These are phyloP conservation scores for Teratosphaeria viscida DNA, from an alignment of 2,329 filamentous ascomycete species.

Conservation along the genomic window DNA sequence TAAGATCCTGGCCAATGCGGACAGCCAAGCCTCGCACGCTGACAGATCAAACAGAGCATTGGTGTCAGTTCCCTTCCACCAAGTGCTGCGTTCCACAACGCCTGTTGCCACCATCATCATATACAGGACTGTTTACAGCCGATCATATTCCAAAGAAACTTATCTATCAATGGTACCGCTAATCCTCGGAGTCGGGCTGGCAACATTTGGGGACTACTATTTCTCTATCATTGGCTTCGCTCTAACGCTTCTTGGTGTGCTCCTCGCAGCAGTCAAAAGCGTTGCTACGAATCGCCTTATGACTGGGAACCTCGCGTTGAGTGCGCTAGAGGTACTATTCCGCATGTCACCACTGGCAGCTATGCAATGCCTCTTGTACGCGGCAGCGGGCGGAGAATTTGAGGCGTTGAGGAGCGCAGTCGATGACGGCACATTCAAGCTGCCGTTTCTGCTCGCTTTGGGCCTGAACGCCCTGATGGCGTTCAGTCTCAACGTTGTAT, in stretches of 20 bases:
- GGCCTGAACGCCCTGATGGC: constrained; percentile 18
- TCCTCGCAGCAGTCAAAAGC: constrained; percentile 41
- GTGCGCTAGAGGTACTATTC: constrained; percentile 49
- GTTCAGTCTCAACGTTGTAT: constrained; percentile 20
- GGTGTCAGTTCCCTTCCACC: constrained; percentile 57
- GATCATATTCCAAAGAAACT: constrained; percentile 45
- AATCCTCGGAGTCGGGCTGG: constrained; percentile 48
- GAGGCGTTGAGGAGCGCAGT: constrained; percentile 6
- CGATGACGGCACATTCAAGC: constrained; percentile 7
- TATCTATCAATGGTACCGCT: constrained; percentile 53
- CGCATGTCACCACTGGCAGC: constrained; percentile 52
- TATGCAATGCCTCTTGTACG: constrained; percentile 43
- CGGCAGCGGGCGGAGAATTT: constrained; percentile 41
- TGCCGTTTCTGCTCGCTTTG: constrained; percentile 7
- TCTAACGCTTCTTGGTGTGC: constrained; percentile 29
- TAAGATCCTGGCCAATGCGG: constrained; percentile 17
- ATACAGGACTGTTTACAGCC: constrained; percentile 46
- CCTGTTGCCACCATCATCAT: constrained; percentile 54
- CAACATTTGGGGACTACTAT: constrained; percentile 53
- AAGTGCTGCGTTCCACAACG: constrained; percentile 52
- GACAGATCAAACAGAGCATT: constrained; percentile 16
- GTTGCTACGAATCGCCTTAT: constrained; percentile 55
- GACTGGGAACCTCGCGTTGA: constrained; percentile 49
- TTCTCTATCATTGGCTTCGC: constrained; percentile 44
- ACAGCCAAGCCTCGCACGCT: neutral